Conservation (phyloP, 305 asterid genomes). For the Rubia peregrina region DNA sequence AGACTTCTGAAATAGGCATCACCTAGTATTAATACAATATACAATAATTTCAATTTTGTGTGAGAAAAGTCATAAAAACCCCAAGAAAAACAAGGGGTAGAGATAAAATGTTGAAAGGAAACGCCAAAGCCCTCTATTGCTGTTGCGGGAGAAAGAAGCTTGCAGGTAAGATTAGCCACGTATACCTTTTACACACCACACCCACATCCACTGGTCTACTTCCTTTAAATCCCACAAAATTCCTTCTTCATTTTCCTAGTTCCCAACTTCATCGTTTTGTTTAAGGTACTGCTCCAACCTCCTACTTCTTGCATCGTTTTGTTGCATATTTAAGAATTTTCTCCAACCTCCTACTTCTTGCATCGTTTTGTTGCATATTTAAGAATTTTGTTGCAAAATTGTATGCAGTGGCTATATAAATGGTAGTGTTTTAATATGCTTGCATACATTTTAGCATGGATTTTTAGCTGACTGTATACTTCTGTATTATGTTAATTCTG, state of each 20-base stretch:
- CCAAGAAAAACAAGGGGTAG: slow-evolving; percentile 12
- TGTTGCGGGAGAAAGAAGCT: slow-evolving; percentile 15
- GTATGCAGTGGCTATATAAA: neutral
- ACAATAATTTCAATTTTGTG: neutral
- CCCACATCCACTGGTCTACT: slow-evolving; percentile 21
- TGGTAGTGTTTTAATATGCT: neutral
- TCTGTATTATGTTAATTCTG: neutral
- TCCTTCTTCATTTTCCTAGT: slow-evolving; percentile 10
- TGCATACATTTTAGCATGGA: neutral
- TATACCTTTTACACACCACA: slow-evolving; percentile 43
- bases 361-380: too few relatives aligned
- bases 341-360: too few relatives aligned
- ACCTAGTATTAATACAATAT: neutral
- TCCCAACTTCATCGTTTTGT: neutral
- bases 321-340: too few relatives aligned
- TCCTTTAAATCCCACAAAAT: slow-evolving; percentile 33
- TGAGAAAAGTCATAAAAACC: neutral
- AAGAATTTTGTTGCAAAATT: neutral
- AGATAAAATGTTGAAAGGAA: slow-evolving; percentile 17
- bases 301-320: too few relatives aligned
- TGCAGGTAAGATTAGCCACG: slow-evolving; percentile 40
- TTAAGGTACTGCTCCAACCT: slow-evolving; percentile 3
- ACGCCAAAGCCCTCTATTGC: slow-evolving; percentile 16
- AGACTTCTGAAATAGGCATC: neutral
- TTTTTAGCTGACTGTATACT: neutral